phyloP scores from a whole-genome alignment of 2,329 filamentous ascomycete species.

The Alternaria angustiovoidea region DNA sequence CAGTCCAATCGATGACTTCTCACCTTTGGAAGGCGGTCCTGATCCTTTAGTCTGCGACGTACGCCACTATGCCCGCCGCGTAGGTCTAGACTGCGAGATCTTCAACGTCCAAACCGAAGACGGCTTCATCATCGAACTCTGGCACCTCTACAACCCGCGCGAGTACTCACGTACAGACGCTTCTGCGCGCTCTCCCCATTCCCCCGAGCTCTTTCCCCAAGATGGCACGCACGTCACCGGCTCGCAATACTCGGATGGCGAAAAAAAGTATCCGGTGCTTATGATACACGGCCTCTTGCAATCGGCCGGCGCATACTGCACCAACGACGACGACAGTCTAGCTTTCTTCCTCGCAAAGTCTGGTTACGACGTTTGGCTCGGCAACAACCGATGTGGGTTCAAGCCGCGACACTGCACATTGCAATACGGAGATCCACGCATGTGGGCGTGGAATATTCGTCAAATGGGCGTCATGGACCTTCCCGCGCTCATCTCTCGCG shows the following conservation, averaged over 20 bases:
- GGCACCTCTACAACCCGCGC: conserved; percentile 86
- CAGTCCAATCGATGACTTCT: conserved; percentile 63
- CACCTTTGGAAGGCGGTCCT: conserved; percentile 79
- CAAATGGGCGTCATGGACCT: conserved; percentile 94
- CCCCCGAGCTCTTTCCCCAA: conserved; percentile 68
- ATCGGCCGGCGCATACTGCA: conserved; percentile 86
- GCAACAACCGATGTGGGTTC: conserved; percentile 91
- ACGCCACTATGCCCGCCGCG: conserved; percentile 83
- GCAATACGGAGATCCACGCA: conserved; percentile 77
- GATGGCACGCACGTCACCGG: conserved; percentile 33
- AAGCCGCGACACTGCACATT: conserved; percentile 77
- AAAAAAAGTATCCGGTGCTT: conserved; percentile 80
- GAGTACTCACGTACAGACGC: conserved; percentile 67
- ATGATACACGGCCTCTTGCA: conserved; percentile 90
- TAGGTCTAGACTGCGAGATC: conserved; percentile 84
- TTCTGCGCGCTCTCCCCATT: conserved; percentile 62
- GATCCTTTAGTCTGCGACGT: conserved; percentile 83
- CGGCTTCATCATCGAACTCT: conserved; percentile 87
- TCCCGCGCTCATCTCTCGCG: conserved; percentile 78
- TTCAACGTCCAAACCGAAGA: conserved; percentile 92
- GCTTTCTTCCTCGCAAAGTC: conserved; percentile 93
- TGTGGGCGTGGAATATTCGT: conserved; percentile 94
- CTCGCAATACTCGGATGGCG: conserved; percentile 46
- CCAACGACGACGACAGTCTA: conserved; percentile 86
- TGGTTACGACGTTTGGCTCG: conserved; percentile 94